Percentiles rank a stretch among this genome's conserved stretches.
phyloP scores from a whole-genome alignment of 805 yeast genomes.

The Cyberlindnera samutprakarnensis region DNA sequence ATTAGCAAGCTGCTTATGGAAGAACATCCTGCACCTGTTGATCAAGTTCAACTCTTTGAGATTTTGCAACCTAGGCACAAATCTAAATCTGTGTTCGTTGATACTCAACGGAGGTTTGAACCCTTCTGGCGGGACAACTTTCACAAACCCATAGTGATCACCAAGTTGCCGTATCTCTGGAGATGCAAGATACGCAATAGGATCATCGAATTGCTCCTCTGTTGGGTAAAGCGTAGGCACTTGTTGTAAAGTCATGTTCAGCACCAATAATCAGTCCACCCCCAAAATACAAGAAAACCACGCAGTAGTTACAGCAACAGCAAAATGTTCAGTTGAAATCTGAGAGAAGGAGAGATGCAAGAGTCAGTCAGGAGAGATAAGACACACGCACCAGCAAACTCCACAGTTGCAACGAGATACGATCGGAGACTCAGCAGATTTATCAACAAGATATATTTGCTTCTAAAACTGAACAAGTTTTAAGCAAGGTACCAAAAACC shows the following conservation, averaged over 20 bases:
- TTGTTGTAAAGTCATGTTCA: constrained; percentile 6
- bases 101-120: constrained; percentile 49
- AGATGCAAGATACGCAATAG: constrained; percentile 56
- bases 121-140: constrained; percentile 52
- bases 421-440: too few relatives aligned
- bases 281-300: too few relatives aligned
- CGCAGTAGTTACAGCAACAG: too few relatives aligned
- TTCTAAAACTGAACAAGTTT: too few relatives aligned
- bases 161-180: constrained; percentile 40
- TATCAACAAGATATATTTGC: too few relatives aligned
- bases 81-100: constrained; percentile 43
- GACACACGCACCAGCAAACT: too few relatives aligned
- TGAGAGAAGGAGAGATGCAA: too few relatives aligned
- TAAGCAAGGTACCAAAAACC: too few relatives aligned
- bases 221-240: constrained; percentile 54
- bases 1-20: constrained; percentile 53
- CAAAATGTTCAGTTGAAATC: too few relatives aligned
- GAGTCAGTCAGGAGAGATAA: too few relatives aligned
- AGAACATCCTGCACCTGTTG: constrained; percentile 56
- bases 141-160: constrained; percentile 61
- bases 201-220: constrained; percentile 50
- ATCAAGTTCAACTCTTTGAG: constrained; percentile 55
- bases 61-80: constrained; percentile 63
- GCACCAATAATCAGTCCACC: too few relatives aligned
- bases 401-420: too few relatives aligned